These are phyloP conservation scores for Populus hybrid DNA, from an alignment of 441 rosid species.

Conservation along the genomic window DNA sequence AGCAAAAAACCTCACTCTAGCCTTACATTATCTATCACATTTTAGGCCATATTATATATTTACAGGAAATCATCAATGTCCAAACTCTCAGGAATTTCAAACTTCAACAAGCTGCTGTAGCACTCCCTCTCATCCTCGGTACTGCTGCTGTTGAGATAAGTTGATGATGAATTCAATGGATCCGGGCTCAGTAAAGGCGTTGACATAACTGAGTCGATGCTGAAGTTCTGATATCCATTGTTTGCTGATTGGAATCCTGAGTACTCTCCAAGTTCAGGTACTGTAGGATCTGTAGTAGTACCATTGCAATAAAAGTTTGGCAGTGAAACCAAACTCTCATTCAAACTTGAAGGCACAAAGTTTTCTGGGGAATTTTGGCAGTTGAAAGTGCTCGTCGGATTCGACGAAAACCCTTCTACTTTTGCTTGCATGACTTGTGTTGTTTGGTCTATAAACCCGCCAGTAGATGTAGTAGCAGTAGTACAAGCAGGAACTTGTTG, in stretches of 20 bases:
- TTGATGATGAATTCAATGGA: slow-evolving; percentile 49
- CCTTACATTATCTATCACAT: neutral
- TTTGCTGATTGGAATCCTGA: slow-evolving; percentile 26
- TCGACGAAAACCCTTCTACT: slow-evolving; percentile 17
- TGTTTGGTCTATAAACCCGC: slow-evolving; percentile 22
- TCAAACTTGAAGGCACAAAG: slow-evolving; percentile 6
- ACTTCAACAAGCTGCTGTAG: slow-evolving; percentile 66
- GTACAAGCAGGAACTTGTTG: slow-evolving; percentile 29
- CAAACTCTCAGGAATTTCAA: slow-evolving; percentile 68
- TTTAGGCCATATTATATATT: slow-evolving; percentile 4
- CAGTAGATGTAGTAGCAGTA: slow-evolving; percentile 1
- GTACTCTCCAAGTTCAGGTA: slow-evolving; percentile 22
- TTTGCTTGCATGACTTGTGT: slow-evolving; percentile 28
- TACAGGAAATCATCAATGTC: slow-evolving; percentile 62
- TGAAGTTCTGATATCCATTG: slow-evolving; percentile 34
- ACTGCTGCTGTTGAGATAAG: slow-evolving; percentile 39
- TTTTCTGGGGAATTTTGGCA: slow-evolving; percentile 26
- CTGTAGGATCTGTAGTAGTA: slow-evolving; percentile 20
- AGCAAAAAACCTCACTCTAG: neutral
- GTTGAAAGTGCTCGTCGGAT: neutral
- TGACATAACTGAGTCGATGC: slow-evolving; percentile 50
- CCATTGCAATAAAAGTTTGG: slow-evolving; percentile 19
- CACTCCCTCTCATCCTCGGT: slow-evolving; percentile 63
- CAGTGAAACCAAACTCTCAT: slow-evolving; percentile 21
- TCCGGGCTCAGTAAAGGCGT: slow-evolving; percentile 51